These are phyloP conservation scores for Phytophthora capsici DNA, from an alignment of 352 stramenopile species.

Conservation along the genomic window DNA sequence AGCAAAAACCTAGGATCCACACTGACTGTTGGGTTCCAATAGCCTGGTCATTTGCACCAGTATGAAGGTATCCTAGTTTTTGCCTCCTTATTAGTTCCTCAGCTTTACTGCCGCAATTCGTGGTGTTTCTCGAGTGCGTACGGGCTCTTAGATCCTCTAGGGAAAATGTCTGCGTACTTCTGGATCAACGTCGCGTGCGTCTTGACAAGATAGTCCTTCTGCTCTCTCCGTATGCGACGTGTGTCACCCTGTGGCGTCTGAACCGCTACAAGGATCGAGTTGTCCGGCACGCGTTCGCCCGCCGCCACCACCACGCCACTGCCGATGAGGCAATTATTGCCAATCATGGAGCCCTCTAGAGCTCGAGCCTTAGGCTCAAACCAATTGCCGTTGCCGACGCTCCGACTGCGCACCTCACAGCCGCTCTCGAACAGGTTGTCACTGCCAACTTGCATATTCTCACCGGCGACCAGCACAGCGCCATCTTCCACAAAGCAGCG, in stretches of 20 bases:
- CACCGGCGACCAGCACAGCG: constrained; percentile 41
- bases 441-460: constrained; percentile 60
- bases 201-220: constrained; percentile 74
- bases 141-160: constrained; percentile 67
- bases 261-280: constrained; percentile 77
- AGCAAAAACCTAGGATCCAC: constrained; percentile 13
- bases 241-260: constrained; percentile 32
- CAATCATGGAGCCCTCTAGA: constrained; percentile 64
- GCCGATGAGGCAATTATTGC: constrained; percentile 84
- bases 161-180: constrained; percentile 78
- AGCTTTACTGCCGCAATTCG: constrained; percentile 50
- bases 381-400: constrained; percentile 72
- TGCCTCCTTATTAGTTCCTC: background rate
- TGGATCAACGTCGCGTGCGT: constrained; percentile 63
- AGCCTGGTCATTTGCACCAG: too few relatives aligned
- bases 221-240: constrained; percentile 53
- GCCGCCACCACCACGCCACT: constrained; percentile 75
- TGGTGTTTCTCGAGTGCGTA: constrained; percentile 86
- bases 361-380: constrained; percentile 77
- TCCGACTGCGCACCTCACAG: constrained; percentile 60
- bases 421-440: constrained; percentile 86
- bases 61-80: too few relatives aligned
- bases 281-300: constrained; percentile 71
- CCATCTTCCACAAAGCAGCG: constrained; percentile 79
- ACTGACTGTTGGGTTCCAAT: too few relatives aligned